These are phyloP conservation scores for Lachnellula occidentalis DNA, from an alignment of 2,329 filamentous ascomycete genomes.

Conservation along the genomic window DNA sequence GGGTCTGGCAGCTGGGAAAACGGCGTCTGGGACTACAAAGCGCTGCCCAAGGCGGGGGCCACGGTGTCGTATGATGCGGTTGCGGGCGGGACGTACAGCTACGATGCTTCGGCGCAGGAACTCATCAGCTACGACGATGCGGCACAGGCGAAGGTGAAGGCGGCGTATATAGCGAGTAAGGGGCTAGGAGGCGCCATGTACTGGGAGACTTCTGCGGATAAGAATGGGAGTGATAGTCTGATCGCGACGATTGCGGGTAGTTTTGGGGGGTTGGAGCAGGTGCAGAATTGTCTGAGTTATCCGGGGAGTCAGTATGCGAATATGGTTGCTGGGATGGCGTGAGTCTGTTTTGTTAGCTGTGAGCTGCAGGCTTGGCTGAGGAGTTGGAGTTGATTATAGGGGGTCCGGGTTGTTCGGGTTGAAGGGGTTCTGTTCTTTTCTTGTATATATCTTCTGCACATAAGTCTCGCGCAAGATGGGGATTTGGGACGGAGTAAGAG, in stretches of 20 bases:
- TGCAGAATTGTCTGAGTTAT: constrained; percentile 46
- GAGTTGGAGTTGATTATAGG: not conserved
- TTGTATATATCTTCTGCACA: not conserved
- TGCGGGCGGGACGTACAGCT: constrained; percentile 64
- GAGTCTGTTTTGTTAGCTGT: too few species aligned
- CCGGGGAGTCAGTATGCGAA: constrained; percentile 52
- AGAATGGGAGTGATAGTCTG: constrained; percentile 52
- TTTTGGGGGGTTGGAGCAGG: constrained; percentile 40
- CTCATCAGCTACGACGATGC: constrained; percentile 71
- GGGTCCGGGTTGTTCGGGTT: too few species aligned
- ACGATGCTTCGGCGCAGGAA: constrained; percentile 52
- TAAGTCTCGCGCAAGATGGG: too few species aligned
- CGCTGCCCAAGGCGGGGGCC: constrained; percentile 57
- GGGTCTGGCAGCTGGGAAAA: constrained; percentile 67
- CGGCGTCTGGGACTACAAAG: constrained; percentile 79
- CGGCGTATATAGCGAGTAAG: constrained; percentile 54
- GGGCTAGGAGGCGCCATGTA: constrained; percentile 76
- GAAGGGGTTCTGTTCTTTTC: not conserved
- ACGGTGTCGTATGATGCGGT: constrained; percentile 51
- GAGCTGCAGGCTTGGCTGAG: not conserved
- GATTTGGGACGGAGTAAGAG: not conserved
- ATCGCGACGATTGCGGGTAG: constrained; percentile 43
- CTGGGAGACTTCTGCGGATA: constrained; percentile 75
- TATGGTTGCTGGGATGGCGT: constrained; percentile 36
- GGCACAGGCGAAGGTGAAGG: constrained; percentile 55